Base-by-base conservation (phyloP, 805 yeast genomes). In the Lipomyces oligophaga region DNA sequence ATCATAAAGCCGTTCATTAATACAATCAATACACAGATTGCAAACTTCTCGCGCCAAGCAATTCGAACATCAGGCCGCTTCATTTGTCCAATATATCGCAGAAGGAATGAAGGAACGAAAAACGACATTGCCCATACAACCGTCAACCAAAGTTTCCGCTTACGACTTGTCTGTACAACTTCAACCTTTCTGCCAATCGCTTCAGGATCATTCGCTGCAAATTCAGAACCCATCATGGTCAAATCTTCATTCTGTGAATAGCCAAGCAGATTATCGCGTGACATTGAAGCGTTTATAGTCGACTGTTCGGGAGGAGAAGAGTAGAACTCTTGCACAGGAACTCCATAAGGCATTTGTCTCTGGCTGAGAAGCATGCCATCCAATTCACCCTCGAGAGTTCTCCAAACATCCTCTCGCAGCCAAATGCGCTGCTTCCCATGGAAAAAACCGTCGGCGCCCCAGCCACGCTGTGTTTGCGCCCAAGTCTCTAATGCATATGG, bases 11-110 rank as follows among this genome's bases (percentile, higher is more conserved):
- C 66, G 42, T 70, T 70, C 36, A 70, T 42, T 16, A 69, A 50
- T 22, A 60, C 45, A 25, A 69, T 69, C 18, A 69, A 31, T 22
- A 59, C 53, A 45, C 67, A 70, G 22, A 69, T 64, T 2, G 60
- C 65, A 2, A 69, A 26, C 50, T 69, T 69, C 43, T 69, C 73
- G 30, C 73, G 59, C 73, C 73, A 69, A 2, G 73, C 73, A 56
- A 68, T 59, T 4, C 73, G 60, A 20, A 70, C 69, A 24, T 69
- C 72, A 3, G 63, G 60, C 7, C 73, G 60, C 38, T 61, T 61
- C 73, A 70, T 70, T 15, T 69, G 57, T 7, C 69, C 68, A 13
- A 67, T 27, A 44, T 56, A 63, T 41, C 51, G 54, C 27, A 69
- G 53, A 8, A 63, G 16, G 2, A 68, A 67, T 21, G 67, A 61